Percentiles rank a stretch among this genome's conserved stretches.
Conservation (phyloP, 495 filamentous ascomycete genomes). For the Aspergillus baeticus region DNA sequence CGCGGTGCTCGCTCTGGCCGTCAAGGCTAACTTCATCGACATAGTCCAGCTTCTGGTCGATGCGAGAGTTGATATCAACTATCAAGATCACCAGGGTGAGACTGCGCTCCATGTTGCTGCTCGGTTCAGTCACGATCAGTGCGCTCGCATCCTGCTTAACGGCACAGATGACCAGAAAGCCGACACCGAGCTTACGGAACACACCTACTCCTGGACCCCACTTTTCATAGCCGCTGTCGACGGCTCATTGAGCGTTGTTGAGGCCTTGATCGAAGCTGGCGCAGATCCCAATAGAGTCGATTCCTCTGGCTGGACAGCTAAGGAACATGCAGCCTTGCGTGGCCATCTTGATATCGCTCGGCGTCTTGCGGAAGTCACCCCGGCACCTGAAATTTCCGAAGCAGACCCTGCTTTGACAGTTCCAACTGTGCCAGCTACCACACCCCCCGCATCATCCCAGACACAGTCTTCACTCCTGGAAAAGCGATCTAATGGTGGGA, state of each 20-base stretch:
- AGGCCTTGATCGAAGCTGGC: slow-evolving; percentile 73
- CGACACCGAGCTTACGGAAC: slow-evolving; percentile 75
- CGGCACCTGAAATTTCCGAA: slow-evolving; percentile 34
- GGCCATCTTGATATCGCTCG: slow-evolving; percentile 80
- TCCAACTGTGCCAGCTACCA: slow-evolving; percentile 31
- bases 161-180: slow-evolving; percentile 68
- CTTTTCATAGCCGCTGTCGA: slow-evolving; percentile 90
- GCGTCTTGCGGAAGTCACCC: slow-evolving; percentile 56
- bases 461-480: slow-evolving; percentile 52
- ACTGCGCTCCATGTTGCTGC: slow-evolving; percentile 91
- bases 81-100: slow-evolving; percentile 91
- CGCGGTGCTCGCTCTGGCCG: slow-evolving; percentile 82
- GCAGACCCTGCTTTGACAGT: slow-evolving; percentile 34
- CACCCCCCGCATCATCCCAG: slow-evolving; percentile 47
- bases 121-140: slow-evolving; percentile 79
- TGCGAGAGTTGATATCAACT: slow-evolving; percentile 90
- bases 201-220: slow-evolving; percentile 89
- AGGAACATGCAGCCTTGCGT: slow-evolving; percentile 86
- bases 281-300: slow-evolving; percentile 71
- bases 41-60: slow-evolving; percentile 88
- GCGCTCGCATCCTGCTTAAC: slow-evolving; percentile 69
- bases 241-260: slow-evolving; percentile 70
- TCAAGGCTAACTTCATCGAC: slow-evolving; percentile 74
- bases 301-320: slow-evolving; percentile 90
- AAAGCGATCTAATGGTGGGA: slow-evolving; percentile 47